A percentile compares a stretch with the other conserved stretches of the same genome.
These are phyloP conservation scores for Termitomyces sp. DNA, from an alignment of 768 basidiomycete species.

Conservation along the genomic window DNA sequence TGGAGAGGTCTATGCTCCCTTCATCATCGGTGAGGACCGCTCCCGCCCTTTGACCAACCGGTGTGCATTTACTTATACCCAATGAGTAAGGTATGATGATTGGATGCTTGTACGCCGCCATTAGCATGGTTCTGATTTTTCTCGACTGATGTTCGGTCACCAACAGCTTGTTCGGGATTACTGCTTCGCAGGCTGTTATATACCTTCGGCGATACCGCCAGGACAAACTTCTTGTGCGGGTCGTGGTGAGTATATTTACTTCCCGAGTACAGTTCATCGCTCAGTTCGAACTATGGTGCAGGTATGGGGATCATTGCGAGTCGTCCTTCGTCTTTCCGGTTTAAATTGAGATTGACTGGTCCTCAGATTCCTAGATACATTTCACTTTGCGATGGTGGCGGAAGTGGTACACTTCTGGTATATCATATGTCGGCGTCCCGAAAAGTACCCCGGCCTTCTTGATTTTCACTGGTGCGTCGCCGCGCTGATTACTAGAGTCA, in stretches of 20 bases:
- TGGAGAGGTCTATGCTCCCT: slow-evolving; percentile 7
- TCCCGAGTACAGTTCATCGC: neutral
- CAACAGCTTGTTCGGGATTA: slow-evolving; percentile 7
- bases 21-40: slow-evolving; percentile 4
- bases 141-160: neutral
- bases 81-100: slow-evolving; percentile 9
- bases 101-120: slow-evolving; percentile 7
- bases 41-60: neutral
- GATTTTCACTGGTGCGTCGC: slow-evolving; percentile 8
- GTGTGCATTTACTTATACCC: neutral
- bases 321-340: neutral
- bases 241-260: neutral
- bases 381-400: slow-evolving; percentile 10
- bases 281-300: neutral
- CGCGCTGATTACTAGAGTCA: neutral
- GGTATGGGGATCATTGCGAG: slow-evolving; percentile 10
- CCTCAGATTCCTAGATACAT: slow-evolving; percentile 8
- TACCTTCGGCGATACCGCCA: slow-evolving; percentile 7
- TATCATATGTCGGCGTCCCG: slow-evolving; percentile 4
- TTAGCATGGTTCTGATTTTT: neutral
- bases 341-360: too few species aligned
- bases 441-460: slow-evolving; percentile 2
- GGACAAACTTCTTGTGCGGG: slow-evolving; percentile 2
- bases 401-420: slow-evolving; percentile 12
- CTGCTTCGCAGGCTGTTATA: slow-evolving; percentile 7